Conservation (phyloP, 1,139 yeast species). For the Magnusiomyces paraingens region DNA sequence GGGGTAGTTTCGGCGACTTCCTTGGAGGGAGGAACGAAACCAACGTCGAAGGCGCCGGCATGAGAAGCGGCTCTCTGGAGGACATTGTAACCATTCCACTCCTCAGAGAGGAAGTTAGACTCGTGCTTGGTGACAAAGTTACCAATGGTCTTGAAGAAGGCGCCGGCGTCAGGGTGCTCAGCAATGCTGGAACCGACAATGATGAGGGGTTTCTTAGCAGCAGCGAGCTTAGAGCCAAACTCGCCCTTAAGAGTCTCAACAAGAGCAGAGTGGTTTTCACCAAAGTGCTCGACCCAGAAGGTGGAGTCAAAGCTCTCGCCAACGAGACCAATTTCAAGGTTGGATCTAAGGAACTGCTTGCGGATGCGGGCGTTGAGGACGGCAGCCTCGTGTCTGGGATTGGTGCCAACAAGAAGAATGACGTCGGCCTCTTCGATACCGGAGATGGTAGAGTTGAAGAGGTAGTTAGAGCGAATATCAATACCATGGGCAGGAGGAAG, state of each 20-base stretch:
- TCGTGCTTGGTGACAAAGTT: slow-evolving; percentile 53
- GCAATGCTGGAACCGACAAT: slow-evolving; percentile 78
- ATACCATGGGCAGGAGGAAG: slow-evolving; percentile 63
- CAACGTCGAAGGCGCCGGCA: slow-evolving; percentile 80
- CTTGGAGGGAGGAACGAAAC: slow-evolving; percentile 54
- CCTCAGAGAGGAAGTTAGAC: slow-evolving; percentile 56
- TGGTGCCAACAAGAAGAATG: slow-evolving; percentile 72
- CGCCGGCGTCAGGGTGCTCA: slow-evolving; percentile 59
- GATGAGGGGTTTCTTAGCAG: slow-evolving; percentile 70
- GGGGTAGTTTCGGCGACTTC: slow-evolving; percentile 50
- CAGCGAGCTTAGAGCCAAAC: slow-evolving; percentile 60
- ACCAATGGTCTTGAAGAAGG: slow-evolving; percentile 57
- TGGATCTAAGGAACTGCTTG: slow-evolving; percentile 70
- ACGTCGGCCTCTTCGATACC: slow-evolving; percentile 82
- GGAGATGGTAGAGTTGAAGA: slow-evolving; percentile 71
- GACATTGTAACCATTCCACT: slow-evolving; percentile 79
- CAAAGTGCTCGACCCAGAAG: slow-evolving; percentile 59
- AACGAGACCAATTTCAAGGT: slow-evolving; percentile 57
- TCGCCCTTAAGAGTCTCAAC: slow-evolving; percentile 58
- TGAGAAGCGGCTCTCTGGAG: slow-evolving; percentile 85
- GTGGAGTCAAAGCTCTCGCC: slow-evolving; percentile 79
- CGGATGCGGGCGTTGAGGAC: slow-evolving; percentile 81
- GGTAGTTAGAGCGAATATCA: slow-evolving; percentile 72
- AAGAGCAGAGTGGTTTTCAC: slow-evolving; percentile 54
- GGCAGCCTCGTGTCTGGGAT: slow-evolving; percentile 89